Percentiles rank a stretch among this genome's conserved stretches.
phyloP scores from a whole-genome alignment of 305 asterid genomes.

The Fraxinus albicans region DNA sequence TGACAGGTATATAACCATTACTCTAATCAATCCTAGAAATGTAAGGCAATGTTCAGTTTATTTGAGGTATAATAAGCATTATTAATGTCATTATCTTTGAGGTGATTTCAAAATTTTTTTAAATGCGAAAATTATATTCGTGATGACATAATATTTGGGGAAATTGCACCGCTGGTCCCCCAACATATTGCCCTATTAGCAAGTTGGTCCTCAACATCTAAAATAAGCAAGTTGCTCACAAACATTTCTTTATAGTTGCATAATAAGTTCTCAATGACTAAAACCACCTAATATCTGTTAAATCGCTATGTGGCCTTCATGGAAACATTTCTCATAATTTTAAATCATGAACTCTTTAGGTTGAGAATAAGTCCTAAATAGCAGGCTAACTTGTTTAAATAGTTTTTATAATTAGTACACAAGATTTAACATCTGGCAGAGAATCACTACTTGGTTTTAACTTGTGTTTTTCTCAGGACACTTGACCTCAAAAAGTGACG shows the following conservation, averaged over 20 bases:
- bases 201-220: not conserved
- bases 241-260: not conserved
- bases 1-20: conserved; percentile 64
- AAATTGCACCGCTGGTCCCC: not conserved
- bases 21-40: not conserved
- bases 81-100: not conserved
- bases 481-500: conserved; percentile 86
- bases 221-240: not conserved
- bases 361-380: not conserved
- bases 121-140: not conserved
- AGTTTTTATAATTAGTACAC: not conserved
- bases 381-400: not conserved
- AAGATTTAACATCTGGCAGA: not conserved
- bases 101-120: not conserved
- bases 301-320: not conserved
- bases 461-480: conserved; percentile 50
- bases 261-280: not conserved
- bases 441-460: not conserved
- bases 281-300: not conserved
- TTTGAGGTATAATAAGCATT: not conserved
- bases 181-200: not conserved
- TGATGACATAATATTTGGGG: not conserved
- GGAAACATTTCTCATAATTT: not conserved
- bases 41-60: not conserved
- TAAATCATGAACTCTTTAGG: not conserved